Conservation (phyloP, 2,329 filamentous ascomycete species). For the Fusarium sororula region DNA sequence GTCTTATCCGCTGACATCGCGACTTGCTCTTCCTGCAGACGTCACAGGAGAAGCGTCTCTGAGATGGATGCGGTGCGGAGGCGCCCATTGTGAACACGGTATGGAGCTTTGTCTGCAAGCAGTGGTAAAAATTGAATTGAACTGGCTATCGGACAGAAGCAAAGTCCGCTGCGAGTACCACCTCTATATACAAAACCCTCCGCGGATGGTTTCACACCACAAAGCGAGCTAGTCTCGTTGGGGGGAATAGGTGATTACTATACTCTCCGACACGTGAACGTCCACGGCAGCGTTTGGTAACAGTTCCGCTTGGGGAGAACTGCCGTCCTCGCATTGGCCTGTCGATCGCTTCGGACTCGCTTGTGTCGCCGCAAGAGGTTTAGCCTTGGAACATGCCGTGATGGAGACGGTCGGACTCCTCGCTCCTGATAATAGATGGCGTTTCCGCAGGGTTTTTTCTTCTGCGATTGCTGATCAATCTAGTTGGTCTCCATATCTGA, state of each 20-base stretch:
- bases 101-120: background rate
- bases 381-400: background rate
- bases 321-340: background rate
- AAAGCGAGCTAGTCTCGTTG: background rate
- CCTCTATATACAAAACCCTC: background rate
- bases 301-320: background rate
- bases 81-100: background rate
- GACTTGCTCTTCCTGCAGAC: background rate
- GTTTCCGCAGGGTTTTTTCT: background rate
- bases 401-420: background rate
- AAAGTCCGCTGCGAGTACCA: background rate
- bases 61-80: background rate
- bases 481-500: fast-evolving
- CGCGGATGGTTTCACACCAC: background rate
- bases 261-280: background rate
- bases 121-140: background rate
- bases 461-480: background rate
- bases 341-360: background rate
- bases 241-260: background rate
- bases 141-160: background rate
- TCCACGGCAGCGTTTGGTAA: background rate
- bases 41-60: background rate
- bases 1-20: background rate
- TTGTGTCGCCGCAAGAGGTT: background rate
- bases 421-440: background rate